A percentile compares a stretch with the other conserved stretches of the same genome.
These are phyloP conservation scores for Mycena galopus DNA, from an alignment of 768 basidiomycete species.

Conservation along the genomic window DNA sequence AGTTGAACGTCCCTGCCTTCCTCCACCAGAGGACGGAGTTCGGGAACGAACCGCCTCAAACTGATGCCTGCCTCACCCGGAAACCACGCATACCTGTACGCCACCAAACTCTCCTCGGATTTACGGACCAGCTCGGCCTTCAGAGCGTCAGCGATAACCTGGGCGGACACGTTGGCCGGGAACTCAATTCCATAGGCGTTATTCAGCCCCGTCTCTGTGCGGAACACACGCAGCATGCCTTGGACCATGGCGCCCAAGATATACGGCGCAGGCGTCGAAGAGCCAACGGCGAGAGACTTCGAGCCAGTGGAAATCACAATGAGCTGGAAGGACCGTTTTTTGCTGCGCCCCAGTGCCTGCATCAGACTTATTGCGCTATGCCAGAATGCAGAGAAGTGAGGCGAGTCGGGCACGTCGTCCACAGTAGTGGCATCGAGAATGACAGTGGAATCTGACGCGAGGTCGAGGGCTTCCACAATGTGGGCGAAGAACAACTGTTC, in stretches of 20 bases:
- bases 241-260: no score
- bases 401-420: slow-evolving; percentile 10
- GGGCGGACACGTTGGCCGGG: not conserved
- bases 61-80: not conserved
- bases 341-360: slow-evolving; percentile 16
- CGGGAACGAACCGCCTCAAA: slow-evolving; percentile 43
- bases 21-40: slow-evolving; percentile 35
- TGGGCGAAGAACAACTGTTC: no score
- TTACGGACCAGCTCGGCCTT: not conserved
- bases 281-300: not conserved
- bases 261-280: no score
- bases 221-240: no score
- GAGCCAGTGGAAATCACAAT: slow-evolving; percentile 27
- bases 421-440: not conserved
- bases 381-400: slow-evolving; percentile 26
- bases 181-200: slow-evolving; percentile 21
- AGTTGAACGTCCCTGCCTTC: slow-evolving; percentile 12
- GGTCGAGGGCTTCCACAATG: no score
- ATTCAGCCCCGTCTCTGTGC: slow-evolving; percentile 42
- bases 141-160: not conserved
- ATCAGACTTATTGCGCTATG: slow-evolving; percentile 16
- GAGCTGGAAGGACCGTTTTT: slow-evolving; percentile 5
- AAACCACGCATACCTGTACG: not conserved
- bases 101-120: no score
- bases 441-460: no score